A percentile compares a stretch with the other conserved stretches of the same genome.
phyloP scores from a whole-genome alignment of 2,329 filamentous ascomycete species.

The Pestalotiopsis sp. region DNA sequence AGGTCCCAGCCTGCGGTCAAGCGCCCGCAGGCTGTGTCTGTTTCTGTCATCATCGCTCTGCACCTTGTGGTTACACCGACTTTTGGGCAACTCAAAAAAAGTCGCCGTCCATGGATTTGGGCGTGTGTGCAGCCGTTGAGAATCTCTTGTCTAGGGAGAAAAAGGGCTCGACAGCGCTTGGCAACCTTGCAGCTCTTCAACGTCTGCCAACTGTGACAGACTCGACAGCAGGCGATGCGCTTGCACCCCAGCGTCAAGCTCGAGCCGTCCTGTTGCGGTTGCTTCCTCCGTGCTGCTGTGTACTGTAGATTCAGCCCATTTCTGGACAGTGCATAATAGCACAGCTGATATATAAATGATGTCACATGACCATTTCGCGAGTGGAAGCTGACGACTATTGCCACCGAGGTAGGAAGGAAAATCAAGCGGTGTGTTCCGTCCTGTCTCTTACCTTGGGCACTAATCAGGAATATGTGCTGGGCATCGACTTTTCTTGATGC shows the following conservation, averaged over 20 bases:
- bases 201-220: background rate
- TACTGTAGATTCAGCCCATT: background rate
- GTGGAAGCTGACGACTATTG: constrained; percentile 5
- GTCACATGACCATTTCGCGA: constrained; percentile 4
- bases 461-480: background rate
- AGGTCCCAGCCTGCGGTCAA: background rate
- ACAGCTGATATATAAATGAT: constrained; percentile 2
- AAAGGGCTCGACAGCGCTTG: background rate
- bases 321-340: constrained; percentile 4
- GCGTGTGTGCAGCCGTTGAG: background rate
- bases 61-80: constrained; percentile 12
- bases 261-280: background rate
- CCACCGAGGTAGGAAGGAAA: constrained; percentile 7
- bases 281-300: background rate
- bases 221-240: too few relatives aligned
- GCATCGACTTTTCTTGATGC: background rate
- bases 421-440: constrained; percentile 7
- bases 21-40: background rate
- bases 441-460: background rate
- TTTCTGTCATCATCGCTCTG: constrained; percentile 1
- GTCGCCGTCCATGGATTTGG: background rate
- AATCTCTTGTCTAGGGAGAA: background rate
- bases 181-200: constrained; percentile 1
- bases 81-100: background rate
- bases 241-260: background rate